Conservation (phyloP, 176 grass and related monocot species). For the Oryza meyeriana region DNA sequence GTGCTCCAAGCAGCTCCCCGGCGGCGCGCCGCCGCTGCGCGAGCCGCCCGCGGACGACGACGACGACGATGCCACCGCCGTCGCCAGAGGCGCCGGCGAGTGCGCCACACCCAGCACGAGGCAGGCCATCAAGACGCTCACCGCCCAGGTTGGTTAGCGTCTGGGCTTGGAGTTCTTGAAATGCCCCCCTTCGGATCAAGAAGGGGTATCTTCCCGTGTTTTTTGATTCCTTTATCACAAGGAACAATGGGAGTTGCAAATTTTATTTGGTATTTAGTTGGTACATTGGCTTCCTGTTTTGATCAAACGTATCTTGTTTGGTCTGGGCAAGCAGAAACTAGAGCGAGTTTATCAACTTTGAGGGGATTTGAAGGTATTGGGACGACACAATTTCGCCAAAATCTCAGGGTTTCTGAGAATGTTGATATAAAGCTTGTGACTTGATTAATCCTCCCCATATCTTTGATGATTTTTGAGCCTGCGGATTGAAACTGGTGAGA, state of each 20-base stretch:
- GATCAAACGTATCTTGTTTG: slow-evolving; percentile 27
- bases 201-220: not conserved
- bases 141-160: slow-evolving; percentile 52
- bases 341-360: not conserved
- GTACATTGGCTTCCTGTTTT: not conserved
- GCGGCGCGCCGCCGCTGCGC: slow-evolving; percentile 39
- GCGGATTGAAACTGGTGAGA: not conserved
- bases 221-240: slow-evolving; percentile 2
- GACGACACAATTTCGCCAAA: slow-evolving; percentile 2
- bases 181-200: not conserved
- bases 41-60: slow-evolving; percentile 52
- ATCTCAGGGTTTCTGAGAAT: not conserved
- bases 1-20: slow-evolving; percentile 72
- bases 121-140: slow-evolving; percentile 65
- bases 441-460: not conserved
- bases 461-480: not conserved
- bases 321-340: not conserved
- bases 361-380: not conserved
- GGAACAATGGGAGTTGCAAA: not conserved
- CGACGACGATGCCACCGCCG: slow-evolving; percentile 15
- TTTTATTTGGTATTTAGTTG: not conserved
- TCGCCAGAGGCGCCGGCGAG: slow-evolving; percentile 5
- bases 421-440: not conserved
- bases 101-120: slow-evolving; percentile 55
- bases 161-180: slow-evolving; percentile 2